Conservation (phyloP, 169 alveolate genomes). For the Eimeria mitis region DNA sequence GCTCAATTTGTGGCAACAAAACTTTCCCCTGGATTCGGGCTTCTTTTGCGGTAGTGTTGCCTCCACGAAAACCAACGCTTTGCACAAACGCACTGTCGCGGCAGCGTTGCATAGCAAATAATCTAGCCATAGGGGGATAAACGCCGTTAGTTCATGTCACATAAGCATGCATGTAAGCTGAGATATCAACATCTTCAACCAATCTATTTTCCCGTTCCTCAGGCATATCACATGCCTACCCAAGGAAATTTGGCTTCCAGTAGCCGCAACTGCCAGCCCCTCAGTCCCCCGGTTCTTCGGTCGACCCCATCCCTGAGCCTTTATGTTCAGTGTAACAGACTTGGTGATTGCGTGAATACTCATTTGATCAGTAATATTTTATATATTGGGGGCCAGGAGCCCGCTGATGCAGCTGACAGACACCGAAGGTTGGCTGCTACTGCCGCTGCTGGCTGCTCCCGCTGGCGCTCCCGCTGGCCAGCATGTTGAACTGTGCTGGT, state of each 20-base stretch:
- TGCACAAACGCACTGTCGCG: not conserved
- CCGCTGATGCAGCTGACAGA: conserved; percentile 4
- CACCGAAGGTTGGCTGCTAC: conserved; percentile 29
- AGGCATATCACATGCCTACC: not conserved
- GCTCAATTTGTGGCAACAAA: not conserved
- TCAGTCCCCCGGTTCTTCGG: conserved; percentile 33
- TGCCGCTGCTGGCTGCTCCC: not conserved
- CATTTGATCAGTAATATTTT: not conserved
- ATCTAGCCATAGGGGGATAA: not conserved
- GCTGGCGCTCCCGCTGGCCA: conserved; percentile 4
- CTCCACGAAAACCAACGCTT: not conserved
- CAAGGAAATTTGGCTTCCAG: conserved; percentile 52
- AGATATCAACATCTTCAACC: not conserved
- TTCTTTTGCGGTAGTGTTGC: not conserved
- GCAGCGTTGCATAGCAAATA: not conserved
- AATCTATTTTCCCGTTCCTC: not conserved
- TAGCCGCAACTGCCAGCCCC: conserved; percentile 47
- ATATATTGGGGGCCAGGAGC: conserved; percentile 17
- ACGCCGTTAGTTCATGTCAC: not conserved
- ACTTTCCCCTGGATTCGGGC: not conserved
- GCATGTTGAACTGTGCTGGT: not conserved
- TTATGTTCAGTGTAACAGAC: not conserved
- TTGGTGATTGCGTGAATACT: not conserved
- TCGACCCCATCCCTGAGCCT: not conserved
- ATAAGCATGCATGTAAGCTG: not conserved